Evolutionary conservation across 257 asterid species (phyloP).

Genomic region (Ehretia macrophylla): DNA sequence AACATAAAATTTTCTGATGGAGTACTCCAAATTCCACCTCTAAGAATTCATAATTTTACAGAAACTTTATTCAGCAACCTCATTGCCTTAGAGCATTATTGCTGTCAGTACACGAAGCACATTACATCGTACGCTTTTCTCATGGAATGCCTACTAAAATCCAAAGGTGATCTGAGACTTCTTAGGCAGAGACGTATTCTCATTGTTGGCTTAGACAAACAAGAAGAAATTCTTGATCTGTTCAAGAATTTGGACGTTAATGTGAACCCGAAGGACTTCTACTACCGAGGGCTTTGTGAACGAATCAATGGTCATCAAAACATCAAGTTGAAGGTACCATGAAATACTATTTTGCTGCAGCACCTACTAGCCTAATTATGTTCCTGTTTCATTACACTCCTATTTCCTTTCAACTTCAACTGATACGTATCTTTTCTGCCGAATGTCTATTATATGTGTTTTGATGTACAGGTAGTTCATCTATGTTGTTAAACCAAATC

Average conservation of each 20-base stretch:
- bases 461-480: not conserved
- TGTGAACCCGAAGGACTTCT: constrained; percentile 25
- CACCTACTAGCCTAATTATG: too few relatives aligned
- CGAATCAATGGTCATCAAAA: constrained; percentile 15
- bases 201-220: constrained; percentile 15
- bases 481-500: not conserved
- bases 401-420: not conserved
- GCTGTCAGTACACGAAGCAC: constrained; percentile 26
- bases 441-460: not conserved
- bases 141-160: constrained; percentile 31
- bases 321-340: constrained; percentile 1
- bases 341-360: too few relatives aligned
- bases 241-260: constrained; percentile 28
- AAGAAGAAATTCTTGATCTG: constrained; percentile 26
- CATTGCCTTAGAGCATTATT: constrained; percentile 44
- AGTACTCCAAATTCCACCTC: constrained; percentile 31
- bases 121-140: constrained; percentile 34
- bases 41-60: constrained; percentile 28
- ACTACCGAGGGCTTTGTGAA: constrained; percentile 41
- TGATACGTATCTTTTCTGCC: not conserved
- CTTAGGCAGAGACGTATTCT: constrained; percentile 30
- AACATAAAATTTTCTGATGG: constrained; percentile 25
- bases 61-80: constrained; percentile 43
- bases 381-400: too few relatives aligned
- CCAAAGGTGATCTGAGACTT: constrained; percentile 30